Percentiles rank a stretch among this genome's conserved stretches.
These are phyloP conservation scores for Corymbia citriodora DNA, from an alignment of 441 rosid species.

Conservation along the genomic window DNA sequence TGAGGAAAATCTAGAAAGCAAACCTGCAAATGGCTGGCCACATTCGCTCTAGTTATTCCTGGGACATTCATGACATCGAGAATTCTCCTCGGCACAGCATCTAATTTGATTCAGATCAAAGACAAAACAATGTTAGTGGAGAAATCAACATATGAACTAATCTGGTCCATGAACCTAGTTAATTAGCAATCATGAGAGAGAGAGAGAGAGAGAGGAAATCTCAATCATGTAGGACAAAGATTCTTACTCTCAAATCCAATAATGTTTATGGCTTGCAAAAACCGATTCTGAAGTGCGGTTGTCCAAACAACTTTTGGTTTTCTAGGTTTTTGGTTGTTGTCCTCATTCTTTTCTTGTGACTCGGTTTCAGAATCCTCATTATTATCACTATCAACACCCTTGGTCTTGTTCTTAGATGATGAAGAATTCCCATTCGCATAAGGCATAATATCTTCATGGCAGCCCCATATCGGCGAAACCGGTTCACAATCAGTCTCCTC, in stretches of 20 bases:
- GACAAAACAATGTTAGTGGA: not conserved
- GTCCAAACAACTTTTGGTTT: slow-evolving; percentile 8
- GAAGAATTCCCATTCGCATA: not conserved
- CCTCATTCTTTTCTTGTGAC: not conserved
- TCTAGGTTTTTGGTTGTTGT: not conserved
- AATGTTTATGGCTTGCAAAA: not conserved
- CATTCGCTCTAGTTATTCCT: not conserved
- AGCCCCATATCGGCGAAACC: not conserved
- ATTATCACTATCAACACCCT: not conserved
- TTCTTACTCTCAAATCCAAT: slow-evolving; percentile 4
- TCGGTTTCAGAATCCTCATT: not conserved
- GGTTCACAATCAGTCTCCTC: not conserved
- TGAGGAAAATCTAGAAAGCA: not conserved
- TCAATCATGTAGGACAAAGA: not conserved
- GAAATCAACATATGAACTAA: not conserved
- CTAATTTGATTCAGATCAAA: not conserved
- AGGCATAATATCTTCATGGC: not conserved
- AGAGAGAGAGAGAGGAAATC: not conserved
- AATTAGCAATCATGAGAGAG: not conserved
- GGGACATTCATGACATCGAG: slow-evolving; percentile 8
- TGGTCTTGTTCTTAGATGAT: not conserved
- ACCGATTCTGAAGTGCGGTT: not conserved
- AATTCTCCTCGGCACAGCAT: slow-evolving; percentile 1
- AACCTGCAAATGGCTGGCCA: slow-evolving; percentile 14
- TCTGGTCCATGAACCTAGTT: not conserved